phyloP scores from a whole-genome alignment of 495 filamentous ascomycete species.

The Aspergillus baeticus region DNA sequence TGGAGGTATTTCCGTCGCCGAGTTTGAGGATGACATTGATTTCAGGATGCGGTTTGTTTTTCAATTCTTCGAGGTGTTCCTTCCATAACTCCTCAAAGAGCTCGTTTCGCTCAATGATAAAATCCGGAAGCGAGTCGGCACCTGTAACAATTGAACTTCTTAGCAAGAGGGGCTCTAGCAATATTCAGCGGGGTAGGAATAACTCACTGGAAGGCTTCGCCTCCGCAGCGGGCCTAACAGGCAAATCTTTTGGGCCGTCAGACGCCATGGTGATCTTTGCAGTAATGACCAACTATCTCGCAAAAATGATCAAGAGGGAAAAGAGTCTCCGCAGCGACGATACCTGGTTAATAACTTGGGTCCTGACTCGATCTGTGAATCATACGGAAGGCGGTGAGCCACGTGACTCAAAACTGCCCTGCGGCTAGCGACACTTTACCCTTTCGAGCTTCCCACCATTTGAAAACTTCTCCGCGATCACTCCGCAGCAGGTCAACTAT shows the following conservation, averaged over 20 bases:
- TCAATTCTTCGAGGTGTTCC: conserved; percentile 70
- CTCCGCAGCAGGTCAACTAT: conserved; percentile 25
- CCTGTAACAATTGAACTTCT: conserved; percentile 19
- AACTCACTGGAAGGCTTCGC: conserved; percentile 25
- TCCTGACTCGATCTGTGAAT: conserved; percentile 15
- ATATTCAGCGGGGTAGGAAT: conserved; percentile 18
- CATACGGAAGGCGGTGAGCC: conserved; percentile 41
- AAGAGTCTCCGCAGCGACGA: conserved; percentile 16
- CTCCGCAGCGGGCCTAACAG: conserved; percentile 38
- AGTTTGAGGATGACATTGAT: conserved; percentile 52
- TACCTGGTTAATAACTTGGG: conserved; percentile 17
- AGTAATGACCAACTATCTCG: conserved; percentile 21
- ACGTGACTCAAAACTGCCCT: conserved; percentile 41
- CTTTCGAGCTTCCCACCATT: conserved; percentile 47
- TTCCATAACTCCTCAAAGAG: conserved; percentile 88
- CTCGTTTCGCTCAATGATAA: conserved; percentile 76
- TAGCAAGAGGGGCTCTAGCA: conserved; percentile 30
- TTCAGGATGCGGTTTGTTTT: conserved; percentile 43
- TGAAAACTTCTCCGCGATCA: conserved; percentile 48
- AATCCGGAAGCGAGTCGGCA: conserved; percentile 64
- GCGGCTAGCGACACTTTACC: conserved; percentile 49
- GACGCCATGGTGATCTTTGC: conserved; percentile 34
- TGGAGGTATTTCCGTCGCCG: conserved; percentile 43
- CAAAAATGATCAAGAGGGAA: conserved; percentile 12
- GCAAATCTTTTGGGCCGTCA: conserved; percentile 41